Base-by-base conservation (phyloP, 768 basidiomycete genomes). In the Roridomyces roridus region DNA sequence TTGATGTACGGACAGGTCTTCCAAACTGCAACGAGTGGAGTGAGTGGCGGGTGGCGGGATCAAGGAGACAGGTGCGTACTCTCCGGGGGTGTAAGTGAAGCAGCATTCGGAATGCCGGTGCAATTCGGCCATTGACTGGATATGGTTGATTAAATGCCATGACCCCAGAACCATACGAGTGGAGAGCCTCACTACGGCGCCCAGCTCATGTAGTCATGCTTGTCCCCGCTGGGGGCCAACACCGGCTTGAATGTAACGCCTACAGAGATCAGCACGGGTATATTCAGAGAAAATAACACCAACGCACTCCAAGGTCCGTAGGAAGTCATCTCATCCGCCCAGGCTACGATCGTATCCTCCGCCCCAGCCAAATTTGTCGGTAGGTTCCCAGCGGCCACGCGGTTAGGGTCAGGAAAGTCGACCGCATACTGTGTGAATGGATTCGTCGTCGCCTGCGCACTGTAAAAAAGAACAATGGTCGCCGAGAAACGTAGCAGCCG, bases 81-180 rank as follows among this genome's bases (percentile, higher is more conserved):
- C 74, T 85, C 66, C 61, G 85, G 72, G 3, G 73, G 75, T 4
- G 84, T 72, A 14, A 88, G 71, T 46, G 68, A 81, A 1, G 84
- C 85, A 1, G 77, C 85, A 67, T 88, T 87, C 10, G 78, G 78
- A 31, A 80, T 84, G 6, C 71, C 70, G 14, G 80, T 76, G 65
- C 87, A 89, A 63, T 88, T 77, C 1, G 87, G 85, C 86, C 87
- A 87, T 68, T 76, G 80, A 60, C 85, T 85, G 55, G n/a, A n/a
- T n/a, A n/a, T n/a, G n/a, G n/a, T n/a, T n/a, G n/a, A n/a, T n/a
- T n/a, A n/a, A 84, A 47, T 68, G 88, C 87, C 88, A 89, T 36
- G 87, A 87, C 7, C 85, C 83, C 83, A 84, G 87, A 65, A 85
- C 87, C 80, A 88, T 77, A 65, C 85, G 88, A n/a, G n/a, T n/a